phyloP scores from a whole-genome alignment of 371 early-diverging fungal genomes.

The Syncephalastrum racemosum region DNA sequence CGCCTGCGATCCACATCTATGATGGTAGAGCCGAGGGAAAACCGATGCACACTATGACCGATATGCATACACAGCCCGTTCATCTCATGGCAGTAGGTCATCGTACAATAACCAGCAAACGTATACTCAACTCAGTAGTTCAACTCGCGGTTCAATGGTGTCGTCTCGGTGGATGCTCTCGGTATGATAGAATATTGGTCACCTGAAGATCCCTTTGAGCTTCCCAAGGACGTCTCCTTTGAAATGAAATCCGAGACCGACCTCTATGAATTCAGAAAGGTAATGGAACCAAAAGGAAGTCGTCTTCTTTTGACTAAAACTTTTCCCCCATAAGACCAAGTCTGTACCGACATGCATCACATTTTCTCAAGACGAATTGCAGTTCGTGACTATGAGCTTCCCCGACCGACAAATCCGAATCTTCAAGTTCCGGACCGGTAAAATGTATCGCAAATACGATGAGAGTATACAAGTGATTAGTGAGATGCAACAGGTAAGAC shows the following conservation, averaged over 20 bases:
- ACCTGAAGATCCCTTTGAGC: conserved; percentile 66
- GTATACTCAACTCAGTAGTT: conserved; percentile 39
- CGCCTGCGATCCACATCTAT: conserved; percentile 72
- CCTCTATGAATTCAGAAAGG: conserved; percentile 93
- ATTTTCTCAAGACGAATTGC: conserved; percentile 77
- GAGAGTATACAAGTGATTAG: conserved; percentile 81
- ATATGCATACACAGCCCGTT: conserved; percentile 77
- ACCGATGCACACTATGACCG: conserved; percentile 62
- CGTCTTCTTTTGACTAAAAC: background rate
- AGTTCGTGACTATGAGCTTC: conserved; percentile 86
- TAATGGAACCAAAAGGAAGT: conserved; percentile 16
- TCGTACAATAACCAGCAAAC: background rate
- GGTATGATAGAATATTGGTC: conserved; percentile 96
- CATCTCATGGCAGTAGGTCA: conserved; percentile 63
- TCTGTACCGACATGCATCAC: conserved; percentile 77
- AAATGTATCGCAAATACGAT: conserved; percentile 87
- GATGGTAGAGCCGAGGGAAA: conserved; percentile 75
- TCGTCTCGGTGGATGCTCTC: conserved; percentile 79
- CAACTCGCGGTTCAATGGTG: conserved; percentile 72
- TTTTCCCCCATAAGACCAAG: conserved; percentile 36
- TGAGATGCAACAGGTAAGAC: conserved; percentile 80
- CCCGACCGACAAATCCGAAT: conserved; percentile 87
- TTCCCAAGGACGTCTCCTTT: conserved; percentile 69
- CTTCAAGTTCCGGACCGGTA: conserved; percentile 83
- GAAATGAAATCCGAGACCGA: conserved; percentile 91